Evolutionary conservation across 176 grass and related monocot species (phyloP).

Genomic region (Carex kokanica): DNA sequence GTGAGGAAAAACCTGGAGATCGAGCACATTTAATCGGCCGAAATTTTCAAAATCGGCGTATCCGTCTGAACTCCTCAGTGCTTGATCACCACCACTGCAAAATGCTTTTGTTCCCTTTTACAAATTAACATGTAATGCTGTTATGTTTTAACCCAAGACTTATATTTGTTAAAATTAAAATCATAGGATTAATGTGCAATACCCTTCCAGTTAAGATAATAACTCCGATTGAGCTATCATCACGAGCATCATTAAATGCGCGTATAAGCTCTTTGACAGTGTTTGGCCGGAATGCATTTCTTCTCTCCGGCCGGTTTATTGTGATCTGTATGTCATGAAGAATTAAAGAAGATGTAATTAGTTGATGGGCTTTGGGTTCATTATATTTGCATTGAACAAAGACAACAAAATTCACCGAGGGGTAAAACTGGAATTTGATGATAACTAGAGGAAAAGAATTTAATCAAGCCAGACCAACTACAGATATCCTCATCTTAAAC

Average conservation of each 20-base stretch:
- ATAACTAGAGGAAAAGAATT: background rate
- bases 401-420: background rate
- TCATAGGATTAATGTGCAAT: background rate
- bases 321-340: conserved; percentile 56
- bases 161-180: background rate
- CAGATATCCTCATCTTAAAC: background rate
- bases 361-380: background rate
- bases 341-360: background rate
- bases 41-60: conserved; percentile 95
- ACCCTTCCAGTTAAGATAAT: conserved; percentile 84
- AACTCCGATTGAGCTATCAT: conserved; percentile 74
- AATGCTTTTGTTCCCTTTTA: conserved; percentile 69
- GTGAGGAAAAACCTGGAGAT: conserved; percentile 61
- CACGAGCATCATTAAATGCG: conserved; percentile 82
- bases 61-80: conserved; percentile 71
- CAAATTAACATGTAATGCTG: background rate
- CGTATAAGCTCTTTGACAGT: conserved; percentile 91
- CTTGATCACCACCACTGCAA: conserved; percentile 91
- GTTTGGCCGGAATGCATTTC: conserved; percentile 86
- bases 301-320: conserved; percentile 81
- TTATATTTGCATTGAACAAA: background rate
- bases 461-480: background rate
- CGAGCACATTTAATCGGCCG: conserved; percentile 83
- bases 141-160: background rate
- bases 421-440: background rate